Base-by-base conservation (phyloP, 139 green algal species). In the Micractinium sp. region DNA sequence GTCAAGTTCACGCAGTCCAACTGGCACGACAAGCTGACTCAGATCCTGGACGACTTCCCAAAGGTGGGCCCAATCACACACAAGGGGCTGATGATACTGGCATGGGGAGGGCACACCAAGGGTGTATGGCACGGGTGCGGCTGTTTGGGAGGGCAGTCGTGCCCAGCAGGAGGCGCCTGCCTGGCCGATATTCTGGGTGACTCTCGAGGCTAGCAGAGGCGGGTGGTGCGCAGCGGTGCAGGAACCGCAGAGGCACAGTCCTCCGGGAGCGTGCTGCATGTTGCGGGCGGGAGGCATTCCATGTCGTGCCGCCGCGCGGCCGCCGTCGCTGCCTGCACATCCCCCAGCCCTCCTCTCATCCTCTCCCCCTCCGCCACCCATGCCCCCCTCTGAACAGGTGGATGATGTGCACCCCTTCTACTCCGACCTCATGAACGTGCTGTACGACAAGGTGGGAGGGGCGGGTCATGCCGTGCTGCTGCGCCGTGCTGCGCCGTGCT, bases 381-480 rank as follows among this genome's bases (percentile, higher is more conserved):
- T 12, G 27, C 71, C 22, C 23, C 22, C 29, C 23, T 19, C 66
- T 4, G 13, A 25, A 23, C 89, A 90, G 31, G 93, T 99, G 29
- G 97, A 99, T 89, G 98, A 99, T 81, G 97, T 99, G 79, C 98
- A 99, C 92, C 98, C 98, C 38, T 99, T 99, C 90, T 99, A 99
- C 91, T 85, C 90, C 29, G 98, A 99, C 93, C 93, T 99, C 71
- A 94, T 99, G 73, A 99, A 99, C 89, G 98, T 99, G 39, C 94
- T 99, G 66, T 99, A 99, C 89, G 98, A 99, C 92, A 98, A 98
- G 92, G 87, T 90, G 87, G 16, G 83, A 15, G 12, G 75, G 3
- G 19, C 31, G 29, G 29, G 23, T 0, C 36, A 71, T 25, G 63
- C 20, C 2, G 63, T 5, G n/a, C 67, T 75, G 4, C 67, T 73